Percentiles rank a stretch among this genome's conserved stretches.
Conservation (phyloP, 208 protist species). For the Spironucleus salmonicida region DNA sequence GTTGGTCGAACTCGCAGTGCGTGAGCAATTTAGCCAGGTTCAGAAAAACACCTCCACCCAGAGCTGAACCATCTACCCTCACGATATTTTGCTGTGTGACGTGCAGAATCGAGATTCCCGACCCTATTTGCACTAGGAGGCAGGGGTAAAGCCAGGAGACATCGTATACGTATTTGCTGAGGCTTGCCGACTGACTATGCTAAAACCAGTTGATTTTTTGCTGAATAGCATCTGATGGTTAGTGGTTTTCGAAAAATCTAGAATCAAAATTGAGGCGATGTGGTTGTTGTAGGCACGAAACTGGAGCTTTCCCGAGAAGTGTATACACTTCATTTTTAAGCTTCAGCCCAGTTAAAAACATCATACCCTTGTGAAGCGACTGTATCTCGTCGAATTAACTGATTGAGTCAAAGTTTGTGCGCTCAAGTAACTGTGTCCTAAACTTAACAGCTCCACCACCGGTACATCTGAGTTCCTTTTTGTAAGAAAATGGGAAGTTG, state of each 20-base stretch:
- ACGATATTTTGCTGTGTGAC: background rate
- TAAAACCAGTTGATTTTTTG: no score
- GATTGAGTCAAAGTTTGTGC: background rate
- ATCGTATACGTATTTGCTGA: no score
- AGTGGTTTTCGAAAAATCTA: no score
- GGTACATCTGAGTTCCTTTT: background rate
- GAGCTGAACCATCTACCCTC: background rate
- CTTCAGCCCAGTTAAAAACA: background rate
- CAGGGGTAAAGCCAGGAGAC: background rate
- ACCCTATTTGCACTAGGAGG: background rate
- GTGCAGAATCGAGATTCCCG: background rate
- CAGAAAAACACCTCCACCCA: background rate
- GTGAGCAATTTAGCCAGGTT: background rate
- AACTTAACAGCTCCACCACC: background rate
- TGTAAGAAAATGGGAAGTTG: background rate
- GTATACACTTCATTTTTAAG: background rate
- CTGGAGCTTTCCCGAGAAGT: no score
- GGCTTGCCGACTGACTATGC: no score
- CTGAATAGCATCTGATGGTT: no score
- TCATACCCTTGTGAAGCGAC: background rate
- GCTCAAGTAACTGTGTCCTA: background rate
- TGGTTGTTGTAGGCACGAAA: no score
- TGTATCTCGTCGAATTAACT: background rate
- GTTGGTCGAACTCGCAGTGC: no score
- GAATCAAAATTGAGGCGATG: no score